phyloP scores from a whole-genome alignment of 2,329 filamentous ascomycete species.

The Dothistroma pini region DNA sequence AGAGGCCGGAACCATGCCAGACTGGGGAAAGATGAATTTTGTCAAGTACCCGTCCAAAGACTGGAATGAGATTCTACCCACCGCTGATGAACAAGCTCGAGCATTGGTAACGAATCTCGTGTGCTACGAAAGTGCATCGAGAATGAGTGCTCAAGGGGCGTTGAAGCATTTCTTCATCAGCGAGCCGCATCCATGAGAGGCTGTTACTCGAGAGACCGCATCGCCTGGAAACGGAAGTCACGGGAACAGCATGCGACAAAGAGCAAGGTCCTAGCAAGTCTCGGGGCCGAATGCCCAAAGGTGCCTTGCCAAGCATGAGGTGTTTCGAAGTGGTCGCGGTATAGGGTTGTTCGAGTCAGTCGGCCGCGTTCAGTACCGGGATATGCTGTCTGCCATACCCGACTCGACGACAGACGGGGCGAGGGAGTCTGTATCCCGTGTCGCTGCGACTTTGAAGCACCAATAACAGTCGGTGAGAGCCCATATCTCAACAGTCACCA shows the following conservation, averaged over 20 bases:
- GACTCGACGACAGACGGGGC: neutral
- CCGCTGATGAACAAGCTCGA: conserved; percentile 55
- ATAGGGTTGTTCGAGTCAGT: neutral
- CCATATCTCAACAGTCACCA: neutral
- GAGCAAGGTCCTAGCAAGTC: neutral
- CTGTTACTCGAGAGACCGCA: neutral
- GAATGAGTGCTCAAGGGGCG: conserved; percentile 61
- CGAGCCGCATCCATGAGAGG: neutral
- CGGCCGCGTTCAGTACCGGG: neutral
- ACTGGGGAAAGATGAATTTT: conserved; percentile 86
- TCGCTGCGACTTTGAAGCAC: neutral
- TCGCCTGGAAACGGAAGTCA: neutral
- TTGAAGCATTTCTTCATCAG: neutral
- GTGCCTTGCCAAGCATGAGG: neutral
- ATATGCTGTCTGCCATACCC: neutral
- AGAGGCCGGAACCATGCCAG: conserved; percentile 66
- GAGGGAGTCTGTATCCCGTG: neutral
- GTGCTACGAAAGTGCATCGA: conserved; percentile 64
- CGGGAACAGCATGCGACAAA: neutral
- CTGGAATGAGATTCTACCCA: conserved; percentile 69
- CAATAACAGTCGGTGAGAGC: neutral
- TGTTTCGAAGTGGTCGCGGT: neutral
- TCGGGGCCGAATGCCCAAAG: neutral
- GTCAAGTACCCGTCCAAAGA: conserved; percentile 62
- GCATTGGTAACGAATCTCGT: conserved; percentile 67